Evolutionary conservation across 2,329 filamentous ascomycete genomes (phyloP), one percentile per base, ranked within the genome.

Genomic region (Capronia epimyces): DNA sequence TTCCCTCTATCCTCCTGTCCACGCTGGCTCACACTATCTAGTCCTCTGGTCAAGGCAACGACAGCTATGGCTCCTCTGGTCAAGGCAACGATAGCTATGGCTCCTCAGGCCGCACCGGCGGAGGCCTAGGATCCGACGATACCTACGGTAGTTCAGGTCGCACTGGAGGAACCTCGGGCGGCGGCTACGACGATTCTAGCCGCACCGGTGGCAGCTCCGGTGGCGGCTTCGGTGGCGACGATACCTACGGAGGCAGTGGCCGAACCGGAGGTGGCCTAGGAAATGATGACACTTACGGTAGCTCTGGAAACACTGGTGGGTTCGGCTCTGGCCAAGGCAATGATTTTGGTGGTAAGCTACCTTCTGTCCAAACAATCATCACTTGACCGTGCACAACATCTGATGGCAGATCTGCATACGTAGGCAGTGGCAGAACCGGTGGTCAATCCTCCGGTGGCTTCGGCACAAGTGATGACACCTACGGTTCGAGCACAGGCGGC

Each of bases 61-160:
- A 43, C 27, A 37, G 37, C 43, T 44, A 37, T 29, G 49, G 29
- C 41, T 50, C 48, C 6, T 36, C 39, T 21, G 53, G n/a, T n/a
- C n/a, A n/a, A n/a, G n/a, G n/a, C n/a, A n/a, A 56, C 24, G 56
- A 58, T 44, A 50, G 49, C 24, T 56, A 58, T 43, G 50, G 56
- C 43, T 43, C 46, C 22, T 52, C 49, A 10, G 45, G 27, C 29
- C 52, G 47, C 8, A 54, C 52, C 8, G 53, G 53, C 12, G 57
- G 53, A 16, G 25, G 9, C 20, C 46, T 36, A n/a, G 34, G 43
- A n/a, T n/a, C n/a, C n/a, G n/a, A n/a, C 27, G 27, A 13, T 13
- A 13, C 8, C 13, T 29, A 29, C 27, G 27, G 27, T 8, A 13
- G 13, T 13, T 29, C 27, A 8, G 27, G 39, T 25, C 34, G 43